phyloP scores from a whole-genome alignment of 2,329 filamentous ascomycete genomes.

The Mycosphaerella sp. region DNA sequence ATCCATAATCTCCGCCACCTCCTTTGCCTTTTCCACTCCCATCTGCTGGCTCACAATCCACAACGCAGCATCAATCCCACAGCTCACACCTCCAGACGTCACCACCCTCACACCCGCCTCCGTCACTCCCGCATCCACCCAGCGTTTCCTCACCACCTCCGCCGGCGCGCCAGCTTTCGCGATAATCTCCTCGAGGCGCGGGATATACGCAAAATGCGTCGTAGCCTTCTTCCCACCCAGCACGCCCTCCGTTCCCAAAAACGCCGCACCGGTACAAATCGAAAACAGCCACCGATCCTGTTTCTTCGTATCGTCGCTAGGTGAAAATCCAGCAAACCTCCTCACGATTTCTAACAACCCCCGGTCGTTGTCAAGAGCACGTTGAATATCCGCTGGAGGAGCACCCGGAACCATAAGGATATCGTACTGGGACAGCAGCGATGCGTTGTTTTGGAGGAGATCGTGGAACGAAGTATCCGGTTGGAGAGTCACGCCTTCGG shows the following conservation, averaged over 20 bases:
- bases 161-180: constrained; percentile 1
- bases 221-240: constrained; percentile 11
- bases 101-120: constrained; percentile 9
- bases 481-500: constrained; percentile 11
- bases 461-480: constrained; percentile 2
- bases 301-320: background rate
- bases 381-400: background rate
- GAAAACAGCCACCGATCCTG: constrained; percentile 6
- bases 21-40: constrained; percentile 17
- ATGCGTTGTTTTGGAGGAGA: background rate
- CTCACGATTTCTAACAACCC: constrained; percentile 4
- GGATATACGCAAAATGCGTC: constrained; percentile 11
- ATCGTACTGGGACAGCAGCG: constrained; percentile 1
- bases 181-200: constrained; percentile 8
- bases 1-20: constrained; percentile 15
- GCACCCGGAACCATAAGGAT: constrained; percentile 14
- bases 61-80: constrained; percentile 17
- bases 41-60: constrained; percentile 11
- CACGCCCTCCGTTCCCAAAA: constrained; percentile 6
- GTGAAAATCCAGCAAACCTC: background rate
- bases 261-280: constrained; percentile 15
- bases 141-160: constrained; percentile 12
- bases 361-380: constrained; percentile 6
- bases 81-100: constrained; percentile 16
- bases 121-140: constrained; percentile 10